Base-by-base conservation (phyloP, 257 asterid species). In the Solanum chmielewskii region DNA sequence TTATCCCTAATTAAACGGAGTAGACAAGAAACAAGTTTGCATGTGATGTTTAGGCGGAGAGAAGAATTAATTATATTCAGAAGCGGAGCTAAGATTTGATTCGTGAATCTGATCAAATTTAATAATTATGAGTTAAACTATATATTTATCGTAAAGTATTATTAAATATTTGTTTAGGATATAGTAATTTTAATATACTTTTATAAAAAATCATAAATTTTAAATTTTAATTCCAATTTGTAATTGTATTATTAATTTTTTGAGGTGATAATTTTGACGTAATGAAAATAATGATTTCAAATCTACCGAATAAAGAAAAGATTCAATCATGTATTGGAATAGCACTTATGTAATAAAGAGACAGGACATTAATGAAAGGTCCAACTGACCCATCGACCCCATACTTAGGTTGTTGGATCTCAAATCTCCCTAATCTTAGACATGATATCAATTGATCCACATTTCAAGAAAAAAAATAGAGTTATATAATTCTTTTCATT, bases 381-480 rank as follows among this genome's bases (percentile, higher is more conserved):
- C 69, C 68, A 80, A 80, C 66, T 27, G 42, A 47, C 85, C 85
- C 68, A 80, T 27, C 25, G 68, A 52, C 68, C 85, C 85, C 84
- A 80, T 80, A 14, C 85, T 80, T 80, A 80, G 85, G 85, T 80
- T 80, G 85, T 80, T 80, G 49, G 27, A 73, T 73, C 49, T 73
- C 81, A 37, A 37, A 20, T 73, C 29, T 20, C 49, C 81, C 81
- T 73, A 20, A 37, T 37, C 49, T 20, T 73, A 35, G 29, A 73
- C 49, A 73, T 73, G 16, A 73, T 73, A 35, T 20, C 80, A 20
- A 20, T 37, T 11, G 49, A 73, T 73, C 18, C 69, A 80, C 85
- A 47, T 80, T 80, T 80, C 85, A 49, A 49, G 44, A 80, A 13
- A 47, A 12, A 11, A 45, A 45, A 27, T 45, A 29, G 1, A 78